phyloP scores from a whole-genome alignment of 768 basidiomycete species.

The Tricholoma sp. region DNA sequence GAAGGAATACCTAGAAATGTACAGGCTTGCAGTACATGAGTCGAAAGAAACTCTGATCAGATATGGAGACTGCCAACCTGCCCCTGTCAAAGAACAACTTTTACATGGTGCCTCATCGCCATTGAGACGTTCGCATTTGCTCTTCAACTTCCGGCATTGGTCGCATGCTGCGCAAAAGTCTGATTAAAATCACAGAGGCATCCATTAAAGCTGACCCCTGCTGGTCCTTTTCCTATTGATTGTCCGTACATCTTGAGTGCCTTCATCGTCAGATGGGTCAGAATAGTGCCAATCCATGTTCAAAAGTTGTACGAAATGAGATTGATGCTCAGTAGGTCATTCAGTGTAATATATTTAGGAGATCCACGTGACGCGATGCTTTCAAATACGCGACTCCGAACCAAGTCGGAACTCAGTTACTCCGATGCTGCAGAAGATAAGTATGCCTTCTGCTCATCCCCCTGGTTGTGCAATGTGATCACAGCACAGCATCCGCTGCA shows the following conservation, averaged over 20 bases:
- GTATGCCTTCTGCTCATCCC: no score
- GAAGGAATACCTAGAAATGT: conserved; percentile 52
- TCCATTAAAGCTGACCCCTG: conserved; percentile 36
- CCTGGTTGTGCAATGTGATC: no score
- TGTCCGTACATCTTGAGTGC: conserved; percentile 33
- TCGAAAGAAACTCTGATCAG: conserved; percentile 7
- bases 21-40: conserved; percentile 38
- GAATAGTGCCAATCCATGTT: conserved; percentile 56
- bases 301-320: conserved; percentile 10
- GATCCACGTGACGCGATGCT: background rate
- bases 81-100: conserved; percentile 55
- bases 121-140: conserved; percentile 66
- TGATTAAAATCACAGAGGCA: conserved; percentile 6
- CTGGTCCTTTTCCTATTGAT: conserved; percentile 57
- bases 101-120: conserved; percentile 50
- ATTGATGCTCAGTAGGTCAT: no score
- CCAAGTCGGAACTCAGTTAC: no score
- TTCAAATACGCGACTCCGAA: no score
- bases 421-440: no score
- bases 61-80: conserved; percentile 32
- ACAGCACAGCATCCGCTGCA: no score
- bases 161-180: conserved; percentile 58
- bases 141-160: conserved; percentile 84
- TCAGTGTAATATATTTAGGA: no score
- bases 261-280: conserved; percentile 56